phyloP scores from a whole-genome alignment of 2,329 filamentous ascomycete species.

The Emergomyces orientalis region DNA sequence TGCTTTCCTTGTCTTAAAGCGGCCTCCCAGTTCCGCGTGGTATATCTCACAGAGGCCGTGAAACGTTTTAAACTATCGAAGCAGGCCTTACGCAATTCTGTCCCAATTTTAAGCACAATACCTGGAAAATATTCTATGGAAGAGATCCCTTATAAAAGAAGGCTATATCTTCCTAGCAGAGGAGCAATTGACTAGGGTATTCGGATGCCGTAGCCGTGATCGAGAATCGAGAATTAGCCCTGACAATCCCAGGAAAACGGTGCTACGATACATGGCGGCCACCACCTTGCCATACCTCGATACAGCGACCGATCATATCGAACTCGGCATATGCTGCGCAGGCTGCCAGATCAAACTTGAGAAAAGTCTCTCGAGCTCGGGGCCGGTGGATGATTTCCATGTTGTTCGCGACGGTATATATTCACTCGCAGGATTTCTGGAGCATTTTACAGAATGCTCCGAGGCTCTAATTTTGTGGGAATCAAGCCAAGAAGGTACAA shows the following conservation, averaged over 20 bases:
- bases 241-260: neutral
- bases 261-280: conserved; percentile 8
- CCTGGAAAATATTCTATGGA: too few relatives aligned
- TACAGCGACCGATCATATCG: conserved; percentile 1
- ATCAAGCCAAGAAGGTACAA: conserved; percentile 8
- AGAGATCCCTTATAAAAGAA: too few relatives aligned
- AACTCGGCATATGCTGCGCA: conserved; percentile 6
- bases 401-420: conserved; percentile 4
- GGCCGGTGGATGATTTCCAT: neutral
- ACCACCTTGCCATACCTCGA: conserved; percentile 10
- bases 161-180: too few relatives aligned
- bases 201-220: neutral
- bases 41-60: neutral
- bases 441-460: conserved; percentile 7
- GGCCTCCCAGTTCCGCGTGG: too few relatives aligned
- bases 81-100: too few relatives aligned
- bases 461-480: conserved; percentile 10
- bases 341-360: conserved; percentile 10
- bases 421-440: conserved; percentile 5
- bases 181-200: too few relatives aligned
- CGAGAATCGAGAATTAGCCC: neutral
- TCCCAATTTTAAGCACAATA: too few relatives aligned
- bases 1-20: too few relatives aligned
- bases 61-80: too few relatives aligned
- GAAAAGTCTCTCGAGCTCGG: neutral